Evolutionary conservation across 2,329 filamentous ascomycete genomes (phyloP), one percentile per base, ranked within the genome.

Genomic region (Cladophialophora yegresii): DNA sequence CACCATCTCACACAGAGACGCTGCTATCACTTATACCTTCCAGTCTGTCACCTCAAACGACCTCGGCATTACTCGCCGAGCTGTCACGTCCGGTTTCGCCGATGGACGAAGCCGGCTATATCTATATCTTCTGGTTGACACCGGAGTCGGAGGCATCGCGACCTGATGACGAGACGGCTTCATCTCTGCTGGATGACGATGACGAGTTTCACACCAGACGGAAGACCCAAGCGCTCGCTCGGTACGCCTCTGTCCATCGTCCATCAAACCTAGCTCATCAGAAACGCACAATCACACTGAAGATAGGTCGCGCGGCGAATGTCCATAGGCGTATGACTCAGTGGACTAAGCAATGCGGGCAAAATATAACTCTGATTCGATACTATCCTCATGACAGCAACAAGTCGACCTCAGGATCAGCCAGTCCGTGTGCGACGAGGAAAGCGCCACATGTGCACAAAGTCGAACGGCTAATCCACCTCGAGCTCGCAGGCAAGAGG

Each of bases 121-220:
- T 99, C 70, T 99, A 99, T 83, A 96, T 99, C 77, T 99, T 98
- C 82, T 97, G 93, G 92, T 83, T 97, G 23, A 97, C 92, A 0
- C 87, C 92, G 33, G 81, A 84, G 40, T 83, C 82, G 1, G 78
- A 85, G 7, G 75, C 82, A 0, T 76, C 84, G 0, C 79, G 83
- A 0, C 82, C 85, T 0, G 82, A 87, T 0, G 80, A 81, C 40
- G 87, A 86, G 67, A 80, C 86, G 50, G 84, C 85, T 22, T 81
- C 85, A 8, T 83, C 85, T 10, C 80, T 90, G 55, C 81, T 88
- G 0, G 68, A 69, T 40, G 68, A 70, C 36, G 60, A 66, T 28
- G 54, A 63, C 30, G 58, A 69, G 47, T 30, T 59, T 8, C 40
- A 62, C 45, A 47, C 62, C 13, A 58, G 64, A 51, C 58, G 55